Base-by-base conservation (phyloP, 305 asterid species). In the Fraxinus paxiana region DNA sequence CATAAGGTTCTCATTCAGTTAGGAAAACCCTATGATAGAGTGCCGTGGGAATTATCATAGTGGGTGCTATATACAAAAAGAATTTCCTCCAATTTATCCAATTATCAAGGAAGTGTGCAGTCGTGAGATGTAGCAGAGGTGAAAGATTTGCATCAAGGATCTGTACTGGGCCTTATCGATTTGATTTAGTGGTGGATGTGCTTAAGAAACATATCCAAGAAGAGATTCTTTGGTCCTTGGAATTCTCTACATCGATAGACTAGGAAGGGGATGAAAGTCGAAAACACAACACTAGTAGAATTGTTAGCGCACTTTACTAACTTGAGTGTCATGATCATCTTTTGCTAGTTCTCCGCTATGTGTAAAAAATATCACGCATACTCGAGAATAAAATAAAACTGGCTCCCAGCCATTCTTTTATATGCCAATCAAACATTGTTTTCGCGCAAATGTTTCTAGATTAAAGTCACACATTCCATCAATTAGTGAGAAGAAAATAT, bases 401-500 rank as follows among this genome's bases (percentile, higher is more conserved):
- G 34, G 72, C 72, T 63, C 17, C 37, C n/a, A 65, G 35, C 12
- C 26, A 22, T 80, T 71, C 76, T 69, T 13, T 73, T 48, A 80
- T 71, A 80, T 26, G 34, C 2, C 35, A 26, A 65, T 26, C 73
- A 65, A 63, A 63, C 71, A 24, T 3, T 24, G 17, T 10, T 22
- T 24, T 2, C 0, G 0, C 2, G 15, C 30, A 59, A 20, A 59
- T 20, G 30, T 2, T 59, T 59, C 5, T 20, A 0, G 31, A 59
- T 0, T 0, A 22, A 0, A 59, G 31, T 20, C 30, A 0, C 31
- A 59, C 13, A 8, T 59, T 59, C 13, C 69, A 59, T 41, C 8
- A 61, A 4, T 75, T 48, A 81, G 63, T 61, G 9, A 77, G 72
- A 87, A 24, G 30, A 75, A 85, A 63, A 31, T 0, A 77, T 90